phyloP scores from a whole-genome alignment of 805 yeast species.

The Ogataea neopini region DNA sequence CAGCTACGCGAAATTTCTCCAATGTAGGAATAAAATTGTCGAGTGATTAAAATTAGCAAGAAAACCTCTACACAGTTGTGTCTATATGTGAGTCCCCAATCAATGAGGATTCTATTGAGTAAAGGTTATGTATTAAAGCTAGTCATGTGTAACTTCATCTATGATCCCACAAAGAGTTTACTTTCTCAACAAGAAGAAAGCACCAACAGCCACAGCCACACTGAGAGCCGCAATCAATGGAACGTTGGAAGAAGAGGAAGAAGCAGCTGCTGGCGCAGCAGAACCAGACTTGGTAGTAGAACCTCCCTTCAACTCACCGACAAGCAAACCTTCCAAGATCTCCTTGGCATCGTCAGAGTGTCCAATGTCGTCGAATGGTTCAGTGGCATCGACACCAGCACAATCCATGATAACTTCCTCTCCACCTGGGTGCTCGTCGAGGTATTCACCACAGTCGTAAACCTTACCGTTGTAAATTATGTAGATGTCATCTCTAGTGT shows the following conservation, averaged over 20 bases:
- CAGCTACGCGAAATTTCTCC: slow-evolving; percentile 3
- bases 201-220: slow-evolving; percentile 43
- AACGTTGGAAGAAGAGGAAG: slow-evolving; percentile 17
- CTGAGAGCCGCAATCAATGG: slow-evolving; percentile 37
- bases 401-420: slow-evolving; percentile 73
- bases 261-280: slow-evolving; percentile 18
- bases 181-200: slow-evolving; percentile 37
- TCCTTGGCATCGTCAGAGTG: slow-evolving; percentile 96
- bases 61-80: slow-evolving; percentile 7
- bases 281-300: slow-evolving; percentile 47
- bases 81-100: slow-evolving; percentile 6
- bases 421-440: slow-evolving; percentile 75
- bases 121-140: slow-evolving; percentile 1
- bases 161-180: background rate
- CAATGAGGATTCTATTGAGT: background rate
- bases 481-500: slow-evolving; percentile 79
- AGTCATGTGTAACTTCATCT: background rate
- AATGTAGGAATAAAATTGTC: slow-evolving; percentile 1
- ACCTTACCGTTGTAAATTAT: slow-evolving; percentile 80
- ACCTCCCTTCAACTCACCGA: slow-evolving; percentile 78
- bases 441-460: slow-evolving; percentile 70
- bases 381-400: slow-evolving; percentile 78
- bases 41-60: slow-evolving; percentile 3
- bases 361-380: slow-evolving; percentile 84
- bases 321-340: slow-evolving; percentile 60